Conservation (phyloP, 495 filamentous ascomycete species). For the Penicillium samsonianum region DNA sequence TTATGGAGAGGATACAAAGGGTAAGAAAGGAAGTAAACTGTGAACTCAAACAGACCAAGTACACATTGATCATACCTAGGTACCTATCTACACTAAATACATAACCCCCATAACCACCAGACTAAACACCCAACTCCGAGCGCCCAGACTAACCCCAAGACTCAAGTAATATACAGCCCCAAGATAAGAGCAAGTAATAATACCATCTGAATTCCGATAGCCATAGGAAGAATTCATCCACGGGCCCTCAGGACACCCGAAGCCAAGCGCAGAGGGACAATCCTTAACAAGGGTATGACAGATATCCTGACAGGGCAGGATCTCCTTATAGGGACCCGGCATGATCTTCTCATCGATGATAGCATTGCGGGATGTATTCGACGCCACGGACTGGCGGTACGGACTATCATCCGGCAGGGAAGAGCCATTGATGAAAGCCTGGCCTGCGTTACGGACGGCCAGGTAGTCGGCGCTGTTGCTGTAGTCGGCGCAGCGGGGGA, state of each 20-base stretch:
- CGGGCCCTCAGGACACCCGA: conserved; percentile 67
- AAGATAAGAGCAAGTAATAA: conserved; percentile 59
- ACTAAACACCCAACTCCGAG: conserved; percentile 18
- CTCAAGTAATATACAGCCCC: conserved; percentile 56
- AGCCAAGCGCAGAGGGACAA: conserved; percentile 78
- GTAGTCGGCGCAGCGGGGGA: conserved; percentile 89
- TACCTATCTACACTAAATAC: conserved; percentile 10
- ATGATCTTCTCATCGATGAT: conserved; percentile 68
- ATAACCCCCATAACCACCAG: conserved; percentile 19
- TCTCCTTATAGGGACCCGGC: conserved; percentile 92
- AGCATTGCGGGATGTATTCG: conserved; percentile 62
- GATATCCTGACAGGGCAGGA: conserved; percentile 80
- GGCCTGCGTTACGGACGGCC: conserved; percentile 65
- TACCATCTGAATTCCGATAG: conserved; percentile 38
- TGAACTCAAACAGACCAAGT: too few relatives aligned
- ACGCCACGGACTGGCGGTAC: conserved; percentile 31
- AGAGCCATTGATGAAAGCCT: conserved; percentile 68
- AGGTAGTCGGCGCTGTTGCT: conserved; percentile 56
- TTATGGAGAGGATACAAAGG: background rate
- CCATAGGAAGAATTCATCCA: conserved; percentile 71
- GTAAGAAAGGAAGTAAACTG: background rate
- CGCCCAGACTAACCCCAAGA: conserved; percentile 22
- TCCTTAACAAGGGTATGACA: conserved; percentile 81
- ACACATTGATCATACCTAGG: background rate
- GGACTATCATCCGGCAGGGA: conserved; percentile 41